Evolutionary conservation across 345 rosid genomes (phyloP), one percentile per base, ranked within the genome.

Genomic region (Aegle marmelos): DNA sequence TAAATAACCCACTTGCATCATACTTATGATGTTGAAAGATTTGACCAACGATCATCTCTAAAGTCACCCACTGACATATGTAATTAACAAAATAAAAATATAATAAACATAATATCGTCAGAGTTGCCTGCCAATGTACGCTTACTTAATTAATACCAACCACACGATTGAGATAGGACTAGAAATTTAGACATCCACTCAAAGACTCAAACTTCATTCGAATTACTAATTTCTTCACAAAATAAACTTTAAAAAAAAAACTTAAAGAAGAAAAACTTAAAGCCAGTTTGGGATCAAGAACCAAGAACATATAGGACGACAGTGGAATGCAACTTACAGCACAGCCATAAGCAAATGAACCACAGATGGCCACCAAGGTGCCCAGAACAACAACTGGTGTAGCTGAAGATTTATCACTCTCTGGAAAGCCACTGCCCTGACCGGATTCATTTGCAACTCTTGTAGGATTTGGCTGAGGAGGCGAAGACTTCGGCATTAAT

Each of bases 341-440:
- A 34, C 82, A 84, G 7, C 92, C 90, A 73, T n/a, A 77, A 58
- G 75, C 69, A 73, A 83, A 85, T 70, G 87, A 80, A 45, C 89
- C 84, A 60, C 82, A 84, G 14, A 86, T 79, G 48, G 90, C 83
- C n/a, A 89, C 81, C 25, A 81, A 67, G 45, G 89, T 86, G 87
- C 90, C 79, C 76, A 86, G 76, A 17, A 81, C 62, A 13, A 86
- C 79, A 76, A 74, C 72, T 25, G 30, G 63, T 16, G 76, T 78
- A 6, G 66, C 30, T 22, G 81, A 57, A 37, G 81, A 63, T 33
- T 53, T 19, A 33, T 48, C 71, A 41, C n/a, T 36, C n/a, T 75
- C 31, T 16, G 48, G 45, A 7, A 22, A 27, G 58, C 30, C 57
- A 5, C n/a, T 10, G 61, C 25, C 36, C 30, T 45, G 4, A 30